A percentile compares a stretch with the other conserved stretches of the same genome.
Conservation (phyloP, 2,329 filamentous ascomycete species). For the Ceratocystis alfenasii region DNA sequence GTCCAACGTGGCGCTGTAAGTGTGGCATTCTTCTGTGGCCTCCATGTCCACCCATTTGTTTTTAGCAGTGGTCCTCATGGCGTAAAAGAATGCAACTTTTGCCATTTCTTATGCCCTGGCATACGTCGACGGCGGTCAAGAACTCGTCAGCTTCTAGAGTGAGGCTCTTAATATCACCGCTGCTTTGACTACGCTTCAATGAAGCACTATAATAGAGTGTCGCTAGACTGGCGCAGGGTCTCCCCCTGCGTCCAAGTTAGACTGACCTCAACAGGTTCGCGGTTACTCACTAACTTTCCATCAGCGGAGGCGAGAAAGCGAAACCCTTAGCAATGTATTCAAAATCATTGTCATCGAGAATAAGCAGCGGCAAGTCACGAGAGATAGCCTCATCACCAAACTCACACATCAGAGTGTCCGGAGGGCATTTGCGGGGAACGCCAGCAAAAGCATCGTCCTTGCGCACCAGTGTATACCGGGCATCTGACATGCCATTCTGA, state of each 20-base stretch:
- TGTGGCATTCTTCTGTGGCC: slow-evolving; percentile 36
- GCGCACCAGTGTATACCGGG: slow-evolving; percentile 46
- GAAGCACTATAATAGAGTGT: slow-evolving; percentile 37
- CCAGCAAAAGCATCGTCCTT: slow-evolving; percentile 36
- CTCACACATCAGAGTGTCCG: slow-evolving; percentile 30
- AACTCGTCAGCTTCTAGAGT: slow-evolving; percentile 37
- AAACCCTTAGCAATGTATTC: slow-evolving; percentile 40
- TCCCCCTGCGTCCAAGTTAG: slow-evolving; percentile 35
- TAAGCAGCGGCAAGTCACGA: slow-evolving; percentile 37
- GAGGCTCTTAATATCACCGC: slow-evolving; percentile 36
- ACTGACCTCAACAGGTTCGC: slow-evolving; percentile 51
- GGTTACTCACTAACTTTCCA: slow-evolving; percentile 49
- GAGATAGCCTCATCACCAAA: slow-evolving; percentile 41
- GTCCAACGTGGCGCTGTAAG: slow-evolving; percentile 36
- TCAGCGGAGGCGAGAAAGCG: slow-evolving; percentile 25
- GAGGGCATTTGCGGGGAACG: slow-evolving; percentile 46
- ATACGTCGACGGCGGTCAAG: slow-evolving; percentile 39
- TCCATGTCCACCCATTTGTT: slow-evolving; percentile 36
- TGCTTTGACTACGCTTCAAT: slow-evolving; percentile 43
- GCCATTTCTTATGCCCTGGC: slow-evolving; percentile 36
- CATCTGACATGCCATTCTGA: slow-evolving; percentile 43
- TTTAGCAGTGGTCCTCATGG: slow-evolving; percentile 40
- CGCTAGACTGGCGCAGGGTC: slow-evolving; percentile 34
- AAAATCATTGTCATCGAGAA: slow-evolving; percentile 38
- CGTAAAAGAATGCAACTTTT: slow-evolving; percentile 44